Base-by-base conservation (phyloP, 129 eudicot species). In the Pittosporum tobira region DNA sequence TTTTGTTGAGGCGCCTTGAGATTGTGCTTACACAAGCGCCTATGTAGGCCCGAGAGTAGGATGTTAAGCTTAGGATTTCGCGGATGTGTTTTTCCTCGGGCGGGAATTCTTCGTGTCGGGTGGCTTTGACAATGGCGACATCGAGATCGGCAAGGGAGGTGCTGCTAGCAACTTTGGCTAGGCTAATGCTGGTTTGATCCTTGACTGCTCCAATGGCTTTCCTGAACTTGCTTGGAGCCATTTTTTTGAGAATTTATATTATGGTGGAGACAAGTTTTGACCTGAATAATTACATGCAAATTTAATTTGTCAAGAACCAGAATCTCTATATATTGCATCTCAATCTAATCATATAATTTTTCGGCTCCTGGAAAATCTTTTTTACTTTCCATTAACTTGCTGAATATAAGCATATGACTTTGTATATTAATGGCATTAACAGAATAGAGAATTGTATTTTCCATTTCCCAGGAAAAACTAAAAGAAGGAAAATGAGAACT, bases 161-260 rank as follows among this genome's bases (percentile, higher is more conserved):
- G 56, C 77, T 83, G 71, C 76, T 69, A 18, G 76, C 74, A 19
- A 74, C 85, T 69, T 78, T 81, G 66, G 99, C 99, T 2, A 87
- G 77, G 57, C 87, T 74, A 37, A 91, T 77, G 74, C 90, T 91
- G 21, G 96, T 87, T 38, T 84, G 84, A 72, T 91, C 99, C 71
- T 91, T 91, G 19, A 91, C 91, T 44, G 91, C 94, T 38, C 94
- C 96, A 48, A 91, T 83, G 56, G 94, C 99, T 70, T 84, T 79
- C 48, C 84, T 77, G 2, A 87, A 30, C 75, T 73, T 82, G 72
- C 87, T 81, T 24, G 77, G 79, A 31, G 72, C 76, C 95, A 86
- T 85, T 42, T 13, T 15, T 38, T 37, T 47, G n/a, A n/a, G n/a
- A n/a, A n/a, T n/a, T n/a, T n/a, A n/a, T n/a, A n/a, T n/a, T n/a